These are phyloP conservation scores for Fusarium nurragi DNA, from an alignment of 2,329 filamentous ascomycete genomes.

Conservation along the genomic window DNA sequence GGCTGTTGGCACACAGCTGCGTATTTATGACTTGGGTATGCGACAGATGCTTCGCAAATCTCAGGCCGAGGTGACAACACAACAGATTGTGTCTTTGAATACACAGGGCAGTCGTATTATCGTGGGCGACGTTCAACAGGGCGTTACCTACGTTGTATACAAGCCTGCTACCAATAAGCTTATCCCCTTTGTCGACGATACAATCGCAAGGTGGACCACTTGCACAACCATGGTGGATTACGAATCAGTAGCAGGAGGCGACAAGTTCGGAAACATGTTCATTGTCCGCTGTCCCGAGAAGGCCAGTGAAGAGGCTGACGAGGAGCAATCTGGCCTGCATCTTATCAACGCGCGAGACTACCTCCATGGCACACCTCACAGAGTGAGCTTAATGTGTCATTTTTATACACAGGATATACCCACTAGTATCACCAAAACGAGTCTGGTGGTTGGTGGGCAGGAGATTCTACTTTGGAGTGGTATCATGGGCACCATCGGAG, in stretches of 20 bases:
- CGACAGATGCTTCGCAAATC: conserved; percentile 92
- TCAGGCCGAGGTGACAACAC: conserved; percentile 80
- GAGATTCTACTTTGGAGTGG: conserved; percentile 94
- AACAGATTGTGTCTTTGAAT: conserved; percentile 87
- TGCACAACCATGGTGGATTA: conserved; percentile 96
- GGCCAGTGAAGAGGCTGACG: conserved; percentile 88
- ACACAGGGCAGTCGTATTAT: conserved; percentile 92
- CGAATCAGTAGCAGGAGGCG: conserved; percentile 91
- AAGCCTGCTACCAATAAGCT: conserved; percentile 91
- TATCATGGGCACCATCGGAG: conserved; percentile 91
- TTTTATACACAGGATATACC: conserved; percentile 93
- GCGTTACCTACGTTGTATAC: conserved; percentile 91
- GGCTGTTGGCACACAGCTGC: conserved; percentile 83
- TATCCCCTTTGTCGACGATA: conserved; percentile 93
- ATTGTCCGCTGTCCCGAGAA: conserved; percentile 88
- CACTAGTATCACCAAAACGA: conserved; percentile 87
- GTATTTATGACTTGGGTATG: conserved; percentile 93
- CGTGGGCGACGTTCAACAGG: conserved; percentile 92
- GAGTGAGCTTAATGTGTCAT: conserved; percentile 85
- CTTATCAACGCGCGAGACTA: conserved; percentile 91
- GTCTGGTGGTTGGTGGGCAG: conserved; percentile 88
- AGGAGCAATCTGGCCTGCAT: conserved; percentile 89
- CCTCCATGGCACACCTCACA: conserved; percentile 86
- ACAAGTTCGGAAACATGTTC: conserved; percentile 98
- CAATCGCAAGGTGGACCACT: conserved; percentile 88